These are phyloP conservation scores for Trypanosoma avium DNA, from an alignment of 208 protist species.

Conservation along the genomic window DNA sequence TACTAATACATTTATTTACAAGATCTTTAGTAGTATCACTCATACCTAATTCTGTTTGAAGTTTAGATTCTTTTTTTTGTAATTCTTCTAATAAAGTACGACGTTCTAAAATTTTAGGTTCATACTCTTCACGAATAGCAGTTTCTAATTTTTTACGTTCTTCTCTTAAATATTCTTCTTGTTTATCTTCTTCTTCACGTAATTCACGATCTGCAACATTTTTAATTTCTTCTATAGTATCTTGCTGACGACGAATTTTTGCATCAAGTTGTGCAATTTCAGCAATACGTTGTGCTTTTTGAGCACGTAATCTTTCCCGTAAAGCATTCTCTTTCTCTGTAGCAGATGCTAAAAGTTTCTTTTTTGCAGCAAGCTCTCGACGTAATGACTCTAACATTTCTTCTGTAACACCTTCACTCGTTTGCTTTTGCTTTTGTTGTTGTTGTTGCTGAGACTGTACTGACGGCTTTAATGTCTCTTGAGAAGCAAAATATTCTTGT, in stretches of 20 bases:
- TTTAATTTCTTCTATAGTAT: slow-evolving; percentile 57
- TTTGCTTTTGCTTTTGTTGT: neutral
- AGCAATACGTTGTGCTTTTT: slow-evolving; percentile 68
- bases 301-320: slow-evolving; percentile 52
- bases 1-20: slow-evolving; percentile 48
- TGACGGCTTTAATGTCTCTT: neutral
- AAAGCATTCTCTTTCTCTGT: slow-evolving; percentile 55
- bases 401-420: slow-evolving; percentile 27
- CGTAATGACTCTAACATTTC: slow-evolving; percentile 53
- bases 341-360: slow-evolving; percentile 46
- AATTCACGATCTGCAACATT: slow-evolving; percentile 44
- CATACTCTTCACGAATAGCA: slow-evolving; percentile 51
- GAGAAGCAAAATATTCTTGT: neutral
- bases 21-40: slow-evolving; percentile 39
- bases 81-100: slow-evolving; percentile 39
- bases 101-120: slow-evolving; percentile 39
- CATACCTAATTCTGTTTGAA: slow-evolving; percentile 43
- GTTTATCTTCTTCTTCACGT: slow-evolving; percentile 43
- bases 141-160: slow-evolving; percentile 48
- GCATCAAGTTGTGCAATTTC: slow-evolving; percentile 72
- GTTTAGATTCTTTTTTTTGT: slow-evolving; percentile 50
- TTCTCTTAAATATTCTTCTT: slow-evolving; percentile 46
- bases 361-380: slow-evolving; percentile 56
- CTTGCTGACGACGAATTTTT: slow-evolving; percentile 47
- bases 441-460: neutral